Conservation (phyloP, 345 rosid species). For the Citrus mangshanensis region DNA sequence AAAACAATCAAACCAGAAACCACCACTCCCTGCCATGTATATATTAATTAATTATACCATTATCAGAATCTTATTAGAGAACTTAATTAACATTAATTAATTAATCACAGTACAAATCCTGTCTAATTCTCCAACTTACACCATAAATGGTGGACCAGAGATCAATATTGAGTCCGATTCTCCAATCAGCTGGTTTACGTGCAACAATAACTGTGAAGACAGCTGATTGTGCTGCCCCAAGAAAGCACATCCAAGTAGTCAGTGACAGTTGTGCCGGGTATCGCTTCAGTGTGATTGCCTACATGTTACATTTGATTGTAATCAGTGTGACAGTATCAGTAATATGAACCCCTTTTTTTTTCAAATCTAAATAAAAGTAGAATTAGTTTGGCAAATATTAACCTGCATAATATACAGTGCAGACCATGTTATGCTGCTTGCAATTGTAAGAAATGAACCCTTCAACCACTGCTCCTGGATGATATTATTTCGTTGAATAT, state of each 20-base stretch:
- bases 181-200: conserved; percentile 50
- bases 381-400: not conserved
- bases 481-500: conserved; percentile 21
- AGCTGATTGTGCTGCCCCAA: conserved; percentile 65
- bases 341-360: not conserved
- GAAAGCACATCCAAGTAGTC: conserved; percentile 57
- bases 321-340: too few species aligned
- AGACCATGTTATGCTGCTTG: conserved; percentile 66
- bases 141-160: conserved; percentile 56
- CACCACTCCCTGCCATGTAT: conserved; percentile 49
- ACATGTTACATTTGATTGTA: not conserved
- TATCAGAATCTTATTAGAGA: not conserved
- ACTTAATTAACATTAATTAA: not conserved
- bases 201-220: conserved; percentile 42
- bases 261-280: conserved; percentile 66
- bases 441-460: conserved; percentile 55
- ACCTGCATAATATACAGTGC: conserved; percentile 73
- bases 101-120: not conserved
- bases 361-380: too few species aligned
- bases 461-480: conserved; percentile 51
- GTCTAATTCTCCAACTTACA: conserved; percentile 30
- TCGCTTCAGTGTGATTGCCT: conserved; percentile 58
- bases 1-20: conserved; percentile 41
- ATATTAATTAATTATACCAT: not conserved
- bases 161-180: conserved; percentile 48